Base-by-base conservation (phyloP, 2,329 filamentous ascomycete species). In the Xylaria sp. region DNA sequence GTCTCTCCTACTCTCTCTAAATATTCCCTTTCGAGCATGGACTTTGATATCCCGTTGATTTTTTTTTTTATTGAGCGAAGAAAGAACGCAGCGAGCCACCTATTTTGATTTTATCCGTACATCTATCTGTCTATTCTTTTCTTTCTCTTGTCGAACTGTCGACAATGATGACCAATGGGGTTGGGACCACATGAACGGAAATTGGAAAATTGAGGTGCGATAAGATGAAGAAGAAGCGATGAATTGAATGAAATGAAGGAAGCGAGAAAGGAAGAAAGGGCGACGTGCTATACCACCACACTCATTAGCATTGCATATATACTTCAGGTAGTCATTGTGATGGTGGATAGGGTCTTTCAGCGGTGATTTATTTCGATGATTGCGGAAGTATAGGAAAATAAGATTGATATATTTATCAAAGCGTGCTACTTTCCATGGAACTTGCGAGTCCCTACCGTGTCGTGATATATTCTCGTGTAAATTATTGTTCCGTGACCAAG, bases 71-170 rank as follows among this genome's bases (percentile, higher is more conserved):
- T 25, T 37, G 34, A 37, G 28, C 46, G n/a, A 70, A 70, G 69
- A 70, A 63, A 70, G 69, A 70, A 63, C 56, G 18, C 58, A 70
- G 69, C 69, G 69, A 71, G 69, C 66, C 69, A 71, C 69, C 69
- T 69, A 66, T 41, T 63, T 63, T 68, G 41, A 58, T 51, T 60
- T 34, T n/a, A 28, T 28, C 28, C 28, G 28, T 28, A 28, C 28
- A 28, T 28, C 28, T 48, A 34, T 62, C 15, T 48, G 69, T 41
- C 50, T 64, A 70, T 70, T 69, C 41, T 28, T 72, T 65, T 74
- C 72, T 73, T 73, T 63, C 62, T 74, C 10, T 69, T 55, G 57
- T 50, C 60, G 59, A 51, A 63, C 41, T 13, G 44, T 37, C 32
- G 54, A 58, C 64, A 37, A 48, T 57, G 18, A 46, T 46, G 13